Conservation (phyloP, 2,329 filamentous ascomycete genomes). For the Aureobasidium sp. region DNA sequence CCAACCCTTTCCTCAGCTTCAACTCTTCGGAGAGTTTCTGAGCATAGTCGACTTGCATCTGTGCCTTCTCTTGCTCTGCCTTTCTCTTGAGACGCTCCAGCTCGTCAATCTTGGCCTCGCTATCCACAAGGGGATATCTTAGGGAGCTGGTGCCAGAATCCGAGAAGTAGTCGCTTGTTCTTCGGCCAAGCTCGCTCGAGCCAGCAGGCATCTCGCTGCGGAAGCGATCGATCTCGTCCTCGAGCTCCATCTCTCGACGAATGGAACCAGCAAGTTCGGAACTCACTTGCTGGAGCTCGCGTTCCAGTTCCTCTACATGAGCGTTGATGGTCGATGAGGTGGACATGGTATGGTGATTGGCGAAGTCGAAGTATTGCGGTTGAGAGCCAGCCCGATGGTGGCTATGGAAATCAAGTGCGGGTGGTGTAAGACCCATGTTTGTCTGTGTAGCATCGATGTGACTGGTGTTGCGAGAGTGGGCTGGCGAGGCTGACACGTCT, state of each 20-base stretch:
- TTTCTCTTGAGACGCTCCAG: constrained; percentile 74
- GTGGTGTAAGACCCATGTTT: constrained; percentile 30
- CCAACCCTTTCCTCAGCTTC: constrained; percentile 63
- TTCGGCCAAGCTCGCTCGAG: constrained; percentile 48
- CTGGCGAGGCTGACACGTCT: constrained; percentile 50
- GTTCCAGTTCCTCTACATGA: constrained; percentile 81
- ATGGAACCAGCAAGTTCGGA: constrained; percentile 88
- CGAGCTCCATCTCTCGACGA: constrained; percentile 88
- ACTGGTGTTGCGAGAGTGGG: constrained; percentile 36
- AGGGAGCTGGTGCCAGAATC: constrained; percentile 86
- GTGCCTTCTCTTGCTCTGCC: constrained; percentile 84
- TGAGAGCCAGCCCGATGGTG: constrained; percentile 38
- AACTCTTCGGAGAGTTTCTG: constrained; percentile 84
- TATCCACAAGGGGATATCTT: constrained; percentile 59
- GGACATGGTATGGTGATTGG: constrained; percentile 36
- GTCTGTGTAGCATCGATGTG: constrained; percentile 22
- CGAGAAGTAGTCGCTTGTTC: constrained; percentile 96
- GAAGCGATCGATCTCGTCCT: constrained; percentile 82
- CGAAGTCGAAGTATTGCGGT: constrained; percentile 36
- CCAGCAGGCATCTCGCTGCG: constrained; percentile 62
- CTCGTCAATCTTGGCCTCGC: constrained; percentile 53
- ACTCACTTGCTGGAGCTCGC: constrained; percentile 88
- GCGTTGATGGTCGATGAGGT: constrained; percentile 36
- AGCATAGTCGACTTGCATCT: constrained; percentile 74
- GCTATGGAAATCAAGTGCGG: constrained; percentile 39